Percentiles rank a stretch among this genome's conserved stretches.
phyloP scores from a whole-genome alignment of 75 land plant species.

The Cryptomeria japonica region DNA sequence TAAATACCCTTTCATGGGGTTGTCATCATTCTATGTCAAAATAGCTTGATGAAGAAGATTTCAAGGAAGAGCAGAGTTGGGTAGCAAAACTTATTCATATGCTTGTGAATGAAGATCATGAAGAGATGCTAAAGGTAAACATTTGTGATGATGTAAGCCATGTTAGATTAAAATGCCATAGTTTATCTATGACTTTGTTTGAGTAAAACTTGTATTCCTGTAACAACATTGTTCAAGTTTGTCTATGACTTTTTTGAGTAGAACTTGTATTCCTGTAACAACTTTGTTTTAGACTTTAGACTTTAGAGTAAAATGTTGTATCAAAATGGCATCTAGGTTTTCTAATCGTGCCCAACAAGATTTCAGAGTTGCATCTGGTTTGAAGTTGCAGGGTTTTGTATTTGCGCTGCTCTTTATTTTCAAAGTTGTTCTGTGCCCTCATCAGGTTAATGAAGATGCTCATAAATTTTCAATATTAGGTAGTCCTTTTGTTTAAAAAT shows the following conservation, averaged over 20 bases:
- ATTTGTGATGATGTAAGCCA: background rate
- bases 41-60: constrained; percentile 97
- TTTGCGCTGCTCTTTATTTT: background rate
- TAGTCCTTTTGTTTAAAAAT: background rate
- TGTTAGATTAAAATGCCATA: background rate
- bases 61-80: constrained; percentile 96
- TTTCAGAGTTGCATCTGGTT: background rate
- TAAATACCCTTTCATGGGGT: background rate
- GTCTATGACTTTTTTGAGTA: background rate
- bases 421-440: background rate
- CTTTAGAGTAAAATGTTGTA: background rate
- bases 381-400: background rate
- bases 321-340: background rate
- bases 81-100: constrained; percentile 96
- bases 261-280: background rate
- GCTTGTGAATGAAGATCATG: constrained; percentile 77
- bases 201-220: background rate
- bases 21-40: background rate
- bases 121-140: constrained; percentile 87
- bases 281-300: background rate
- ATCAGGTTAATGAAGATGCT: background rate
- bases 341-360: background rate
- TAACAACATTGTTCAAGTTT: background rate
- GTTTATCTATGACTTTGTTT: background rate
- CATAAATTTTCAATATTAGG: background rate